These are phyloP conservation scores for Carpinus fangiana DNA, from an alignment of 306 rosid species.

Conservation along the genomic window DNA sequence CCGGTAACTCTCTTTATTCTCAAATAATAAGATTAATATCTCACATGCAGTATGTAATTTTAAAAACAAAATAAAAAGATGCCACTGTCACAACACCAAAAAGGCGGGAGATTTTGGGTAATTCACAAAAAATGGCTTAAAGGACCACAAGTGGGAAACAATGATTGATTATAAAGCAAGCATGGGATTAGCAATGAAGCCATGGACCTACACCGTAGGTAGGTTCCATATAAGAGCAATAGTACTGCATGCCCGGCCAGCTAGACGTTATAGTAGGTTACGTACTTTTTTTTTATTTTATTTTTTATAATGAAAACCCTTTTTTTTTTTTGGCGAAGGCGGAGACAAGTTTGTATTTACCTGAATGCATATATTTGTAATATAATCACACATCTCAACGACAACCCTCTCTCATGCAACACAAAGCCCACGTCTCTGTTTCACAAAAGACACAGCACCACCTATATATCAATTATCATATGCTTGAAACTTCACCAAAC, in stretches of 20 bases:
- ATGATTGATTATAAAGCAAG: no score
- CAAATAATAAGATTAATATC: no score
- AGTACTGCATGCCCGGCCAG: not conserved
- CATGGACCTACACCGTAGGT: no score
- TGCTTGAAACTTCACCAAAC: conserved; percentile 78
- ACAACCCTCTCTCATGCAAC: conserved; percentile 43
- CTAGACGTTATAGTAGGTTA: not conserved
- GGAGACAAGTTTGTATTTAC: conserved; percentile 36
- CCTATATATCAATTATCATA: conserved; percentile 23
- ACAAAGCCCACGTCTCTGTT: conserved; percentile 43
- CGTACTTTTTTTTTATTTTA: no score
- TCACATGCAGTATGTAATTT: no score
- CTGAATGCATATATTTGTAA: conserved; percentile 16
- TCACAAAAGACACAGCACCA: conserved; percentile 44
- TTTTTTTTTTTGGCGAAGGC: conserved; percentile 14
- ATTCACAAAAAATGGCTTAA: not conserved
- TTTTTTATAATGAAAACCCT: not conserved
- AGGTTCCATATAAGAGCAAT: conserved; percentile 25
- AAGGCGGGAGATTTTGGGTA: not conserved
- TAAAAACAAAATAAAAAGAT: not conserved
- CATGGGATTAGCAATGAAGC: no score
- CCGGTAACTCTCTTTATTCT: no score
- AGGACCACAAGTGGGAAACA: no score
- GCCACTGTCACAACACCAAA: not conserved
- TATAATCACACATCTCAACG: conserved; percentile 42